Base-by-base conservation (phyloP, 2,329 filamentous ascomycete species). In the Passalora sequoiae region DNA sequence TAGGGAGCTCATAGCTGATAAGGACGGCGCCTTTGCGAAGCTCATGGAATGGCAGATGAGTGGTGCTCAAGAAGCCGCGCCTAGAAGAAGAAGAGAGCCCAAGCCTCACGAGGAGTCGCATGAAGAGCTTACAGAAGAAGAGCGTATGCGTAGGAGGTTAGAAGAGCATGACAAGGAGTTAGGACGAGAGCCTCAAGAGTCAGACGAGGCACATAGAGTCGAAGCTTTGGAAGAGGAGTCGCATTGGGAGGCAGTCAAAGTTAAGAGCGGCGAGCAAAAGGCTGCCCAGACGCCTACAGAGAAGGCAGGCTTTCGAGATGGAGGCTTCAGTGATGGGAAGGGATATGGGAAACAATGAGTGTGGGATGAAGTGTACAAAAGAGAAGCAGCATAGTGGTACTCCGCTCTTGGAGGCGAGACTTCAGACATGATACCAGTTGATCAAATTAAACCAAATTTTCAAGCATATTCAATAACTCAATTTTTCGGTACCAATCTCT, bases 11-110 rank as follows among this genome's bases (percentile, higher is more conserved):
- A 85, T 83, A 40, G 73, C 77, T 4, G 80, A 87, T 47, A 76
- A 78, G 12, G 72, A 84, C 7, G 94, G 91, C 40, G 88, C 89
- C 2, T 98, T 98, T 62, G 91, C 83, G 57, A 92, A 85, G 68
- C 73, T 98, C 40, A 98, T 98, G 92, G 91, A 97, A 67, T 97
- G 89, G 89, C 92, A 98, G 69, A 86, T 97, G 80, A 92, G 78
- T 57, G 91, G 89, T 9, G 84, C 85, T 6, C 88, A 94, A 24
- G 40, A 33, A 4, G 38, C 43, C n/a, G 35, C 41, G n/a, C 25
- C 36, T 21, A 13, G 50, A 51, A 21, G 35, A 30, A 37, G 38
- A 41, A n/a, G n/a, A n/a, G n/a, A n/a, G n/a, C n/a, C n/a, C n/a
- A 44, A 31, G 13, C 19, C 12, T 4, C 36, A 32, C 33, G 52